phyloP scores from a whole-genome alignment of 257 asterid genomes.

The Solanum pimpinellifolium region DNA sequence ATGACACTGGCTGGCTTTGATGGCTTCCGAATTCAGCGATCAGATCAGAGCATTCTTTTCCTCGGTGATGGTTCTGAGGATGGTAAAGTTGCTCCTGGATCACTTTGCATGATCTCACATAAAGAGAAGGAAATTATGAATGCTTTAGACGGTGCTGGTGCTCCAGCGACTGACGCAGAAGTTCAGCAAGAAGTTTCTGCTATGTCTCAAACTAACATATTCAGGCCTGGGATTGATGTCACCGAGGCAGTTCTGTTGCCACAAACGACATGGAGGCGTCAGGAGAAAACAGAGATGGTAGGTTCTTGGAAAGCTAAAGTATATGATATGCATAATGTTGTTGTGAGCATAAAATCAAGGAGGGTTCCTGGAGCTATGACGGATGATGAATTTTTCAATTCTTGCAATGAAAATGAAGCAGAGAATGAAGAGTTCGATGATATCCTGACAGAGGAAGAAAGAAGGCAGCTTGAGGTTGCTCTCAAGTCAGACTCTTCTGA shows the following conservation, averaged over 20 bases:
- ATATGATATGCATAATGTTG: conserved; percentile 92
- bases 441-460: conserved; percentile 82
- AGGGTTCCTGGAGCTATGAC: conserved; percentile 94
- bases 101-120: conserved; percentile 78
- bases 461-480: conserved; percentile 83
- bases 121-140: conserved; percentile 89
- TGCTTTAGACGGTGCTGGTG: conserved; percentile 96
- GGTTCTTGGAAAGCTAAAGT: conserved; percentile 90
- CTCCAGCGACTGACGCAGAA: conserved; percentile 79
- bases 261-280: conserved; percentile 85
- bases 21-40: conserved; percentile 83
- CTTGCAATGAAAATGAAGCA: conserved; percentile 63
- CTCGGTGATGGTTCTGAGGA: conserved; percentile 98
- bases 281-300: conserved; percentile 72
- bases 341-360: conserved; percentile 90
- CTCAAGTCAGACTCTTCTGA: conserved; percentile 65
- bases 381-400: conserved; percentile 71
- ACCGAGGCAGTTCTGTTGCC: conserved; percentile 89
- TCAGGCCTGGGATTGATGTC: conserved; percentile 93
- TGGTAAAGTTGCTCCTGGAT: conserved; percentile 70
- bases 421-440: conserved; percentile 69
- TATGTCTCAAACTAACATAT: conserved; percentile 87
- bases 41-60: conserved; percentile 87
- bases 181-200: conserved; percentile 80
- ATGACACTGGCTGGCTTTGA: conserved; percentile 98